Conservation (phyloP, 1,139 yeast species). For the Saccharomyces hybrid region DNA sequence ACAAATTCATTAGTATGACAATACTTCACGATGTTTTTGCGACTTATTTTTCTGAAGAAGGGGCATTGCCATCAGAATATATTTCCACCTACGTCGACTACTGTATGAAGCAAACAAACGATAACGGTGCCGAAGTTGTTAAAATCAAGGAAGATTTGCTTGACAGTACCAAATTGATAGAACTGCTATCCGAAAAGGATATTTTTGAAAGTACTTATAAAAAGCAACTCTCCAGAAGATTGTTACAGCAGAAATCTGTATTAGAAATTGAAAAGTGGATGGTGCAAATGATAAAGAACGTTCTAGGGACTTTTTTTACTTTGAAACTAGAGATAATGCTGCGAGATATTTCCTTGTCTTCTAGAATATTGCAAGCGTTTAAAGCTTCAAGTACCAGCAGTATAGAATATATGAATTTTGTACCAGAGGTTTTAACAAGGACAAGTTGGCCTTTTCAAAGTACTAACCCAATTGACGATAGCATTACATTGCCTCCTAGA, state of each 20-base stretch:
- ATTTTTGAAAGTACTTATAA: constrained; percentile 81
- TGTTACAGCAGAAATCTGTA: constrained; percentile 51
- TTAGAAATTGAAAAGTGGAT: constrained; percentile 64
- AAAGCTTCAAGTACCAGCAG: constrained; percentile 14
- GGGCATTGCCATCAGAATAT: constrained; percentile 56
- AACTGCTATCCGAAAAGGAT: constrained; percentile 76
- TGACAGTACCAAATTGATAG: constrained; percentile 54
- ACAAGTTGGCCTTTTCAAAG: constrained; percentile 31
- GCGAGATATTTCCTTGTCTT: constrained; percentile 53
- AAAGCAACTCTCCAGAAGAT: constrained; percentile 79
- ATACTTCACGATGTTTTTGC: constrained; percentile 57
- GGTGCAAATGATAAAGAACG: constrained; percentile 65
- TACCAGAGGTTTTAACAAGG: constrained; percentile 48
- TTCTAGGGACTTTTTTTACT: constrained; percentile 74
- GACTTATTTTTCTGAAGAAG: constrained; percentile 51
- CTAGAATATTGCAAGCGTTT: constrained; percentile 13
- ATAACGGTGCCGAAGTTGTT: constrained; percentile 43
- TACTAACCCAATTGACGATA: constrained; percentile 14
- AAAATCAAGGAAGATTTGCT: constrained; percentile 50
- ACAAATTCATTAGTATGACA: constrained; percentile 38
- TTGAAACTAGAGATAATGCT: constrained; percentile 85
- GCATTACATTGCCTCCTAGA: constrained; percentile 46
- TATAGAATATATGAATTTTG: constrained; percentile 32
- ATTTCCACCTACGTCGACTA: constrained; percentile 67
- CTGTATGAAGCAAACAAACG: constrained; percentile 44